Conservation (phyloP, 2,329 filamentous ascomycete species). For the Epichloe amarillans region DNA sequence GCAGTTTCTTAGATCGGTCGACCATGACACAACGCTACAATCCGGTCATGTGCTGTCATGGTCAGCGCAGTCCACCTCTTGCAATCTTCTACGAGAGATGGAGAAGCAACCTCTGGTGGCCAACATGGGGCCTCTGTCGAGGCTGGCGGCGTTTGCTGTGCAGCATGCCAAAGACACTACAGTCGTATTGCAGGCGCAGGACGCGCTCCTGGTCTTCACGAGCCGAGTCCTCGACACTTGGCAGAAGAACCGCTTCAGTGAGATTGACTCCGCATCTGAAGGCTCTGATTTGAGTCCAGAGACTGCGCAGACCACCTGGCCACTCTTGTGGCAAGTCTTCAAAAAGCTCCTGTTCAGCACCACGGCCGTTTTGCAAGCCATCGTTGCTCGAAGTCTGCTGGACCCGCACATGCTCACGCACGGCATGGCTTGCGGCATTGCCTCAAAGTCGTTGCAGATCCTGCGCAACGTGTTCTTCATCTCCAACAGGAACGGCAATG, state of each 20-base stretch:
- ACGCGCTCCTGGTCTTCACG: constrained; percentile 55
- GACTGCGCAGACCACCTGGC: constrained; percentile 52
- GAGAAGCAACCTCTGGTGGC: constrained; percentile 48
- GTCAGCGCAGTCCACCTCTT: constrained; percentile 47
- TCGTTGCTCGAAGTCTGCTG: constrained; percentile 50
- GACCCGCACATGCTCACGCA: constrained; percentile 34
- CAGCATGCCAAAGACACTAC: constrained; percentile 35
- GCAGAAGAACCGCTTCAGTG: constrained; percentile 60
- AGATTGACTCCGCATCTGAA: constrained; percentile 58
- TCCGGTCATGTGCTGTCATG: constrained; percentile 42
- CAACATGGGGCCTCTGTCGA: constrained; percentile 54
- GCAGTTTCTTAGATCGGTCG: constrained; percentile 59
- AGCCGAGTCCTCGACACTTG: constrained; percentile 56
- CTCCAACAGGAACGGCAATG: constrained; percentile 58
- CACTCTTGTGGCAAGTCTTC: constrained; percentile 61
- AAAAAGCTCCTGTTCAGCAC: constrained; percentile 63
- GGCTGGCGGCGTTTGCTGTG: constrained; percentile 50
- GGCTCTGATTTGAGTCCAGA: constrained; percentile 47
- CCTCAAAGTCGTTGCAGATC: constrained; percentile 56
- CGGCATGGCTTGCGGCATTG: constrained; percentile 45
- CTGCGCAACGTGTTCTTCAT: constrained; percentile 74
- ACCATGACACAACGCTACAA: constrained; percentile 48
- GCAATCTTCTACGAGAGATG: constrained; percentile 42
- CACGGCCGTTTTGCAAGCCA: constrained; percentile 60
- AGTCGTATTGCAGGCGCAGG: constrained; percentile 36